Base-by-base conservation (phyloP, 2,329 filamentous ascomycete genomes). In the Cryphonectria nitschkei region DNA sequence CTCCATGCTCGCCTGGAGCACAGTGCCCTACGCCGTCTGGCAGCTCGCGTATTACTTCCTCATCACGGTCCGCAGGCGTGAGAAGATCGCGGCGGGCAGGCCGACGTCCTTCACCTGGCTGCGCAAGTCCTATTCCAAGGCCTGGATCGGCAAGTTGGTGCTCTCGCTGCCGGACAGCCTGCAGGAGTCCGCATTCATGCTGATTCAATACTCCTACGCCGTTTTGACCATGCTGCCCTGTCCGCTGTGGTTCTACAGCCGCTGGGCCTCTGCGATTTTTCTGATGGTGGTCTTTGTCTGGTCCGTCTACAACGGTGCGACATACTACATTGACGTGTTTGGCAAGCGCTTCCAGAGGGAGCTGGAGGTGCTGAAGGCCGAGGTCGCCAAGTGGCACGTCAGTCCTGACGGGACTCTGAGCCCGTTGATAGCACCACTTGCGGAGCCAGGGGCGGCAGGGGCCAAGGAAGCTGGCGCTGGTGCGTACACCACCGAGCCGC, bases 21-120 rank as follows among this genome's bases (percentile, higher is more conserved):
- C 94, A 0, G 87, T 97, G 1, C 96, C 96, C 1, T 99, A 99
- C 78, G 90, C 93, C 2, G 77, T 97, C 77, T 99, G 96, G 96
- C 96, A 99, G 81, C 83, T 98, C 2, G 84, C 86, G 65, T 99
- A 99, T 82, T 97, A 98, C 82, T 92, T 97, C 79, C 88, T 98
- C 75, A 99, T 99, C 81, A 97, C 94, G 0, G 93, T 98, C 52
- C 93, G 96, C 60, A 92, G 95, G n/a, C 90, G 93, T 68, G 94
- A 97, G 70, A 95, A 98, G 84, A 99, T 99, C 77, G 94, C 94
- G 9, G 96, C 96, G 22, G 96, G 96, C 19, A 92, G 95, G 2
- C 96, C 95, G 6, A 99, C 96, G 1, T 97, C 94, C 19, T 99
- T 98, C 80, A 99, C 96, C 66, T 99, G 96, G 96, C 88, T 99